phyloP scores from a whole-genome alignment of 2,329 filamentous ascomycete genomes.

The Penicillium griseofulvum region DNA sequence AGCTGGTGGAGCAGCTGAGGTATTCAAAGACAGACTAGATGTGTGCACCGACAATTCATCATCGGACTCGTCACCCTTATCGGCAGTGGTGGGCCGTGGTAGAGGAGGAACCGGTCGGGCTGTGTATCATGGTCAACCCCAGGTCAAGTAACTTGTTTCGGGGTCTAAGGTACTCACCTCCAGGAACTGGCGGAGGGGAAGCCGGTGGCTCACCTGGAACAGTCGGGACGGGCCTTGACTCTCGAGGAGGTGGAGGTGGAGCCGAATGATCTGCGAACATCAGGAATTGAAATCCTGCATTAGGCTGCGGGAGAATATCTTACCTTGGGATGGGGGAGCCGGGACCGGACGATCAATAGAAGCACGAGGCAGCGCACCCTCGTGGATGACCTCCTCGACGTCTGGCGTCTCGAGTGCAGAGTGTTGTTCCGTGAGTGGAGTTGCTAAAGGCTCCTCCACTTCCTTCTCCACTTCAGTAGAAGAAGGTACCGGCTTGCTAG shows the following conservation, averaged over 20 bases:
- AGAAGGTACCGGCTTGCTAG: slow-evolving; percentile 47
- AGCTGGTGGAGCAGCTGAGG: slow-evolving; percentile 47
- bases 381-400: slow-evolving; percentile 50
- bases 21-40: slow-evolving; percentile 46
- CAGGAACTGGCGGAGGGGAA: slow-evolving; percentile 43
- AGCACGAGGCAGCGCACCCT: slow-evolving; percentile 31
- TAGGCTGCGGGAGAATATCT: slow-evolving; percentile 19
- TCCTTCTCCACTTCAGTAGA: slow-evolving; percentile 51
- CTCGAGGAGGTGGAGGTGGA: slow-evolving; percentile 44
- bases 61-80: slow-evolving; percentile 79
- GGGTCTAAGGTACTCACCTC: slow-evolving; percentile 53
- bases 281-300: not conserved
- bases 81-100: slow-evolving; percentile 61
- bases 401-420: slow-evolving; percentile 52
- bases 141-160: not conserved
- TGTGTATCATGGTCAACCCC: slow-evolving; percentile 41
- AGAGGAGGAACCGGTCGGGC: slow-evolving; percentile 62
- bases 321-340: slow-evolving; percentile 52
- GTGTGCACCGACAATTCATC: slow-evolving; percentile 69
- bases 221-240: slow-evolving; percentile 40
- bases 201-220: slow-evolving; percentile 35
- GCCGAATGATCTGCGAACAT: slow-evolving; percentile 43
- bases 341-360: slow-evolving; percentile 47
- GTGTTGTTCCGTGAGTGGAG: slow-evolving; percentile 44
- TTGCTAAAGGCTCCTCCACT: slow-evolving; percentile 46